phyloP scores from a whole-genome alignment of 768 basidiomycete species.

The Hericium rajendrae region DNA sequence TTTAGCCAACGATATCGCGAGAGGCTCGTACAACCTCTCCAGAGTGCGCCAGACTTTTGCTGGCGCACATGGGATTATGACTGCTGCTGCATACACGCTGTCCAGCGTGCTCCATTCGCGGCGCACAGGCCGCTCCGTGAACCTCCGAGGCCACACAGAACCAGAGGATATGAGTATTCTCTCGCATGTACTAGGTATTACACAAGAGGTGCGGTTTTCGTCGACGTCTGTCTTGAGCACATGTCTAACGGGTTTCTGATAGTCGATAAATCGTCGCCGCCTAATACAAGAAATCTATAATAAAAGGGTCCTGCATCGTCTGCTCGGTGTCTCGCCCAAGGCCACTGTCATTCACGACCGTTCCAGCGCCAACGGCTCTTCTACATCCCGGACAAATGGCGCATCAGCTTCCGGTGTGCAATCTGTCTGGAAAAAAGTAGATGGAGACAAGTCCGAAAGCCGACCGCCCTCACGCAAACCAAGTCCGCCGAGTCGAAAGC shows the following conservation, averaged over 20 bases:
- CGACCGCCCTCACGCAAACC: slow-evolving; percentile 7
- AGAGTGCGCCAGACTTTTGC: slow-evolving; percentile 78
- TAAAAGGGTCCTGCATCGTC: slow-evolving; percentile 44
- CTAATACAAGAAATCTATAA: slow-evolving; percentile 64
- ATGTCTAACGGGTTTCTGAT: not conserved
- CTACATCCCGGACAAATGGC: slow-evolving; percentile 2
- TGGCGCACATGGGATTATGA: slow-evolving; percentile 72
- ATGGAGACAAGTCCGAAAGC: slow-evolving; percentile 24
- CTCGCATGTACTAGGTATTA: slow-evolving; percentile 70
- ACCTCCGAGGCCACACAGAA: slow-evolving; percentile 33
- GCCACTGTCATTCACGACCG: slow-evolving; percentile 6
- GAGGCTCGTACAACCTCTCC: slow-evolving; percentile 74
- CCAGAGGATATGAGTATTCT: slow-evolving; percentile 71
- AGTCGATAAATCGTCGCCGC: slow-evolving; percentile 70
- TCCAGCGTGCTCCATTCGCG: slow-evolving; percentile 55
- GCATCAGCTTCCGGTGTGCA: slow-evolving; percentile 19
- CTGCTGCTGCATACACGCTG: slow-evolving; percentile 58
- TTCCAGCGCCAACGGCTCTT: not conserved
- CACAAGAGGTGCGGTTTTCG: slow-evolving; percentile 57
- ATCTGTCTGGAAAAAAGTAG: slow-evolving; percentile 32
- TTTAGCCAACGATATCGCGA: slow-evolving; percentile 87
- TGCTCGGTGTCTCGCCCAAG: slow-evolving; percentile 35
- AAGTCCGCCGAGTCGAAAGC: not conserved
- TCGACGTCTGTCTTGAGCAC: not conserved
- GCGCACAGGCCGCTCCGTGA: slow-evolving; percentile 37